Percentiles rank a stretch among this genome's conserved stretches.
These are phyloP conservation scores for Jamesozyma lodderae DNA, from an alignment of 805 yeast genomes.

Conservation along the genomic window DNA sequence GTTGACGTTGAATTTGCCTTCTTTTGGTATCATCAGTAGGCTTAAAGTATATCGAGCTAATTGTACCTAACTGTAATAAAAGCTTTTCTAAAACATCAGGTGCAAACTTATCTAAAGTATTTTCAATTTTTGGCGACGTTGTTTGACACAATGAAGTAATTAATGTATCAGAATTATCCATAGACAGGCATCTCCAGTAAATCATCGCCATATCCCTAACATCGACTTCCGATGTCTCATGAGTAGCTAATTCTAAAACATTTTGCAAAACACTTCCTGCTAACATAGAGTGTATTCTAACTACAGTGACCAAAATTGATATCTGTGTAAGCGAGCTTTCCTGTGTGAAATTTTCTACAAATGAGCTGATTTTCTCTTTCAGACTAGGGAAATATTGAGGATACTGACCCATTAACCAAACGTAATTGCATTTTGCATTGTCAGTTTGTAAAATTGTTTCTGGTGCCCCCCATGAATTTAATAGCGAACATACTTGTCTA, in stretches of 20 bases:
- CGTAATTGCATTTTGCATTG: constrained; percentile 40
- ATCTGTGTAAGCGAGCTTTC: constrained; percentile 55
- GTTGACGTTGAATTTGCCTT: constrained; percentile 31
- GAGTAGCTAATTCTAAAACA: constrained; percentile 54
- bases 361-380: constrained; percentile 36
- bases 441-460: constrained; percentile 42
- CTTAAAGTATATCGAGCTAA: constrained; percentile 83
- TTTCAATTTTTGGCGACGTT: constrained; percentile 58
- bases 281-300: constrained; percentile 41
- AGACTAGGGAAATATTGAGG: constrained; percentile 50
- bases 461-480: constrained; percentile 34
- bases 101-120: constrained; percentile 65
- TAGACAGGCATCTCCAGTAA: constrained; percentile 68
- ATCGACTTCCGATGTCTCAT: constrained; percentile 60
- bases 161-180: constrained; percentile 26
- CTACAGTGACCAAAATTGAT: constrained; percentile 50
- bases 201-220: constrained; percentile 73
- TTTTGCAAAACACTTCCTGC: constrained; percentile 45
- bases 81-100: constrained; percentile 60
- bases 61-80: constrained; percentile 66
- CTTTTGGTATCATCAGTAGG: constrained; percentile 57
- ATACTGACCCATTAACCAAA: constrained; percentile 69
- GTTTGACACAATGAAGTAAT: constrained; percentile 26
- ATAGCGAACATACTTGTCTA: constrained; percentile 20
- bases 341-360: constrained; percentile 47